Evolutionary conservation across 176 grass and related monocot genomes (phyloP), one percentile per base, ranked within the genome.

Genomic region (Hordeum marinum): DNA sequence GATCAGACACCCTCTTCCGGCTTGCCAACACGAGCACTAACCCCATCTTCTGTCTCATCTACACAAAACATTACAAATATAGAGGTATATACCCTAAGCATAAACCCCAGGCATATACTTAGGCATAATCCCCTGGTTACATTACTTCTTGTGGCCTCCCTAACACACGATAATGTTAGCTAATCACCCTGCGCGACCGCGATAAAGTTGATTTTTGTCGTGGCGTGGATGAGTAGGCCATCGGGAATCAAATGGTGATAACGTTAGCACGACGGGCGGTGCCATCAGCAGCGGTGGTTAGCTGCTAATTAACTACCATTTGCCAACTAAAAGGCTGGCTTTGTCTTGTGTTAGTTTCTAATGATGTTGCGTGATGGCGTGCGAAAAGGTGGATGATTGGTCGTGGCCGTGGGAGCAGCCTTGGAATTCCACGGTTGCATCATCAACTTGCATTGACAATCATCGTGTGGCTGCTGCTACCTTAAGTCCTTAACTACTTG

Each of bases 171-270:
- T 65, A 72, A 75, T 31, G 11, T 27, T 43, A 73, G 36, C 50
- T 72, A 18, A 59, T 18, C 21, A 10, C 13, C 76, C 42, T 5
- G 1, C 42, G 10, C 58, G 55, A 20, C n/a, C 26, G 5, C 79
- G 55, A 79, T 86, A 86, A 90, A 86, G 84, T 60, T n/a, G 35
- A 17, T 67, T 58, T 78, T 90, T 79, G 88, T 90, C 79, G 73
- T 9, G 54, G 24, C 58, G 7, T 72, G 42, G 65, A 75, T 73
- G 24, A 8, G 59, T 60, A 82, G 24, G 40, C 54, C 66, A 25
- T 43, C 20, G 5, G 42, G 84, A 86, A 86, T 83, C 14, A 79
- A 73, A 86, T 73, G 43, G 3, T 62, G 55, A 35, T 71, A 42
- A 78, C 87, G 78, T 85, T 83, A 74, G 46, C 58, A 37, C 65